Base-by-base conservation (phyloP, 208 protist genomes). In the Wallacemonas collosoma region DNA sequence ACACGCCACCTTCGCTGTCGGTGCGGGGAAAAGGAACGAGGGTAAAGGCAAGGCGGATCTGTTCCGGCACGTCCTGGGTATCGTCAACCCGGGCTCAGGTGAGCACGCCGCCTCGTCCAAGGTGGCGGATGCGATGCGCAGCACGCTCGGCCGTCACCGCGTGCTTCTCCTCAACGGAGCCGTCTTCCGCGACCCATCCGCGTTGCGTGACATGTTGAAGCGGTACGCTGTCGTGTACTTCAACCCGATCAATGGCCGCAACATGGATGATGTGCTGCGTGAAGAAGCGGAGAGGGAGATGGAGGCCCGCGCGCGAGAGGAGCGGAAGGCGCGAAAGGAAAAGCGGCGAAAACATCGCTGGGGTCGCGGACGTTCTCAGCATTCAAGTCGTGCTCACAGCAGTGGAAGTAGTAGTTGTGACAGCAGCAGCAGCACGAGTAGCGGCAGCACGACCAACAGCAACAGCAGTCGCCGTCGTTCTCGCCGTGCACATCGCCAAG, bases 81-180 rank as follows among this genome's bases (percentile, higher is more conserved):
- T 96, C 63, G 79, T 96, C 41, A 96, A 96, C 73, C 85, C 85
- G 45, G 6, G 47, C 38, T 89, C 91, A 0, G 91, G 91, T 41
- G 88, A 96, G 44, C 57, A 61, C 11, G 66, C 48, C 0, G 72
- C 84, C 14, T 72, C 79, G 14, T 41, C 66, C 35, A 39, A 79
- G 26, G 80, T 96, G 50, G 41, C 78, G 36, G 67, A 67, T 4
- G 56, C 55, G 8, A 76, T 96, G 77, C 70, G 60, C 4, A 58
- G 69, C 17, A 69, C 83, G 63, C 74, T 96, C n/a, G 87, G 86
- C 44, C 38, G 17, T 15, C 62, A 87, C 17, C 85, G 82, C 12
- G 86, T 96, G 11, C 12, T 93, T 66, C 15, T 71, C 48, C 85
- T 96, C 39, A 51, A 69, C 44, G 58, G 44, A 9, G 72, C 77